Conservation (phyloP, 306 rosid genomes). For the Trichosanthes cucumerina region DNA sequence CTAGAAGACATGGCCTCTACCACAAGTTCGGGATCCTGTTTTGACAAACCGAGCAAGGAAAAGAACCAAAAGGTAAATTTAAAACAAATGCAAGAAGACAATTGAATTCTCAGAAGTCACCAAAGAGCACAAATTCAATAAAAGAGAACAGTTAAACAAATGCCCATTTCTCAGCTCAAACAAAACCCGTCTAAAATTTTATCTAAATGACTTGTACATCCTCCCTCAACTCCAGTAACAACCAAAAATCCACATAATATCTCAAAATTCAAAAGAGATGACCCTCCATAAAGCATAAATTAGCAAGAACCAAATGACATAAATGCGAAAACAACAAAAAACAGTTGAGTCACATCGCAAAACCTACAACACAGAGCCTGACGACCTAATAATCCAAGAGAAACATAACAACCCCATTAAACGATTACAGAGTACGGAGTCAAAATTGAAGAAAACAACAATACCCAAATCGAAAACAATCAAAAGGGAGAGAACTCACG, state of each 20-base stretch:
- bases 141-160: background rate
- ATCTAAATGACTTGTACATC: background rate
- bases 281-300: background rate
- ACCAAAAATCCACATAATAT: background rate
- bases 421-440: background rate
- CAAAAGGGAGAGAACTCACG: conserved; percentile 27
- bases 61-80: background rate
- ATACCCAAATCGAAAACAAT: background rate
- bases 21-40: conserved; percentile 76
- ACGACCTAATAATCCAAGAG: background rate
- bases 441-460: background rate
- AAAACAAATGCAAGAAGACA: background rate
- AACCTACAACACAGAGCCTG: background rate
- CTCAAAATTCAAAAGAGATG: background rate
- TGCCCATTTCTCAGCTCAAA: background rate
- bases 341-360: background rate
- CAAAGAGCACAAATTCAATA: background rate
- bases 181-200: background rate
- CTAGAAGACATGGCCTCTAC: conserved; percentile 60
- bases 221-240: background rate
- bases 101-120: background rate
- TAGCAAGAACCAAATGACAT: background rate
- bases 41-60: background rate
- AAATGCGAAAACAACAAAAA: background rate
- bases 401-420: background rate